These are phyloP conservation scores for Calonectria montana DNA, from an alignment of 2,329 filamentous ascomycete genomes.

Conservation along the genomic window DNA sequence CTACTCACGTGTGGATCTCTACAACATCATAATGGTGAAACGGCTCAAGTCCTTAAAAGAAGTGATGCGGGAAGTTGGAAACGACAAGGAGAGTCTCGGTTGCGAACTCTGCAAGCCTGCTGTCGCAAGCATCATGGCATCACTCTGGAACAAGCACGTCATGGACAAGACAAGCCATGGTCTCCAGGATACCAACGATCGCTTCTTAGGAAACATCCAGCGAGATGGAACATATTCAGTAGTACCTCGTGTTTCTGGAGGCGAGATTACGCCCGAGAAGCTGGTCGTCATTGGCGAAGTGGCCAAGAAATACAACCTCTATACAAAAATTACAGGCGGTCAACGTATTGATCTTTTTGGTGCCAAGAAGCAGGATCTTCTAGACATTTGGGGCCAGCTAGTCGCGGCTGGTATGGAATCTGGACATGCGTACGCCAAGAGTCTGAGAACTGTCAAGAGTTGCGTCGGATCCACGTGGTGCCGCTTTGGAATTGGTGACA, in stretches of 20 bases:
- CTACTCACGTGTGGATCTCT: conserved; percentile 88
- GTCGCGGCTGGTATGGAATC: conserved; percentile 90
- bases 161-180: conserved; percentile 78
- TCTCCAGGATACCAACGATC: conserved; percentile 91
- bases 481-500: conserved; percentile 87
- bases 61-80: conserved; percentile 83
- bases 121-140: conserved; percentile 83
- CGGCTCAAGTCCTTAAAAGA: conserved; percentile 76
- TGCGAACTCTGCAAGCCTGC: conserved; percentile 91
- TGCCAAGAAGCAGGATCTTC: conserved; percentile 86
- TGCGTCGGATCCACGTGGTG: conserved; percentile 95
- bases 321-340: conserved; percentile 92
- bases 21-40: conserved; percentile 88
- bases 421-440: conserved; percentile 92
- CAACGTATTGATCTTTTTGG: conserved; percentile 96
- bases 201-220: conserved; percentile 90
- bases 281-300: conserved; percentile 86
- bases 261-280: conserved; percentile 89
- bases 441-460: conserved; percentile 88
- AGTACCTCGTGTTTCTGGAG: conserved; percentile 82
- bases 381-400: conserved; percentile 83
- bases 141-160: conserved; percentile 85
- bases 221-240: conserved; percentile 92
- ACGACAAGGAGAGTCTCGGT: conserved; percentile 76
- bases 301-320: conserved; percentile 84